Conservation (phyloP, 2,329 filamentous ascomycete genomes). For the Claviceps capensis region DNA sequence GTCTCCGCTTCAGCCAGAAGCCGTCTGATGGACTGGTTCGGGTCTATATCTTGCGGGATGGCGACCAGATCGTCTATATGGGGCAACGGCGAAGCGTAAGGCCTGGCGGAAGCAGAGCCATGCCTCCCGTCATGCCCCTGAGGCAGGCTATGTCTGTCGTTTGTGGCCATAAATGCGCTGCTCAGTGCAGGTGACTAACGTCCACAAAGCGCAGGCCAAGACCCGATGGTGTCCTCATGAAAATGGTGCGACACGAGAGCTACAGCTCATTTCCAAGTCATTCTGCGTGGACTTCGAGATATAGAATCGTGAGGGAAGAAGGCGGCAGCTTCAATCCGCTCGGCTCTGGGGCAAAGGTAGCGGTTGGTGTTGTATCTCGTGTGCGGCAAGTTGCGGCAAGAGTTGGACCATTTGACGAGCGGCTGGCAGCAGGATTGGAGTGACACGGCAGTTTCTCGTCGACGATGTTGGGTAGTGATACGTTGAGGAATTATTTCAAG, state of each 20-base stretch:
- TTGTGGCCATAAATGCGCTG: constrained; percentile 16
- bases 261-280: background rate
- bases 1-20: constrained; percentile 39
- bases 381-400: background rate
- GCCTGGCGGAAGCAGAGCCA: constrained; percentile 12
- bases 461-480: background rate
- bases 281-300: background rate
- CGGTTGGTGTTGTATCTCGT: background rate
- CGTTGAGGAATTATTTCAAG: background rate
- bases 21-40: constrained; percentile 36
- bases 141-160: constrained; percentile 17
- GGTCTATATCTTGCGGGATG: constrained; percentile 31
- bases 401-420: background rate
- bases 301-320: background rate
- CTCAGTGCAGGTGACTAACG: background rate
- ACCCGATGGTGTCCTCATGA: constrained; percentile 1
- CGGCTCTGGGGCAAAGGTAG: background rate
- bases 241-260: constrained; percentile 1
- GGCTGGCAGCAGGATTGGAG: background rate
- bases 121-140: constrained; percentile 15
- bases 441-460: constrained; percentile 1
- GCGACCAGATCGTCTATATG: constrained; percentile 41
- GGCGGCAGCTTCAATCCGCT: background rate
- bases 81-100: constrained; percentile 25
- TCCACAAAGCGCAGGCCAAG: constrained; percentile 3